phyloP scores from a whole-genome alignment of 2,329 filamentous ascomycete species.

The Cladosporium sp. region DNA sequence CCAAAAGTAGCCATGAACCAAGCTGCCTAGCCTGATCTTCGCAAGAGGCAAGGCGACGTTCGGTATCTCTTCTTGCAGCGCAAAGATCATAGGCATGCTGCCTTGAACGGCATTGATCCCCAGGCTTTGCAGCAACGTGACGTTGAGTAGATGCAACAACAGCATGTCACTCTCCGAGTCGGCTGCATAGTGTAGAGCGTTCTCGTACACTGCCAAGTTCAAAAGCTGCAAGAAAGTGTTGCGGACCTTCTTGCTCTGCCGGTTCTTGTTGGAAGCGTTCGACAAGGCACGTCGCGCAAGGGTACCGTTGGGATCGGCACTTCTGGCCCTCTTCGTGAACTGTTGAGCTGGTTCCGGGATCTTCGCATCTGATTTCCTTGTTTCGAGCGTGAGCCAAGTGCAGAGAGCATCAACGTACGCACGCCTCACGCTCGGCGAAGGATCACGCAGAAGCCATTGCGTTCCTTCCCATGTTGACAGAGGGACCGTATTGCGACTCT shows the following conservation, averaged over 20 bases:
- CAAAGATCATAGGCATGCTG: conserved; percentile 82
- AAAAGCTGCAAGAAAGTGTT: conserved; percentile 75
- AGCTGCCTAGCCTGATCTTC: conserved; percentile 72
- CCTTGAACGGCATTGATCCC: conserved; percentile 75
- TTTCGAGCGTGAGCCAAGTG: conserved; percentile 60
- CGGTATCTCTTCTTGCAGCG: conserved; percentile 77
- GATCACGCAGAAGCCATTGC: conserved; percentile 82
- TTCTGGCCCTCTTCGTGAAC: conserved; percentile 32
- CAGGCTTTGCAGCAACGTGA: conserved; percentile 66
- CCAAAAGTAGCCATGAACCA: conserved; percentile 89
- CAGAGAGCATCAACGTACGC: conserved; percentile 79
- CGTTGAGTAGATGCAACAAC: conserved; percentile 69
- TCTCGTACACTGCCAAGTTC: conserved; percentile 85
- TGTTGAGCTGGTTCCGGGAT: conserved; percentile 17
- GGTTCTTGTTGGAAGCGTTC: conserved; percentile 57
- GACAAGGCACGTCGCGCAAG: conserved; percentile 61
- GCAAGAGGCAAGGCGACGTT: conserved; percentile 58
- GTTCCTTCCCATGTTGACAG: conserved; percentile 93
- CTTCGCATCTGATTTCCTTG: conserved; percentile 23
- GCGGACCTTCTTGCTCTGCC: conserved; percentile 41
- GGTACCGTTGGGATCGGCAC: conserved; percentile 26
- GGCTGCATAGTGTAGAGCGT: conserved; percentile 65
- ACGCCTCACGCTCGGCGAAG: conserved; percentile 68
- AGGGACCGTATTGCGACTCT: conserved; percentile 58
- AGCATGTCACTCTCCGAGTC: conserved; percentile 57